Conservation (phyloP, 2,329 filamentous ascomycete genomes). For the Neocatenulostroma microsporum region DNA sequence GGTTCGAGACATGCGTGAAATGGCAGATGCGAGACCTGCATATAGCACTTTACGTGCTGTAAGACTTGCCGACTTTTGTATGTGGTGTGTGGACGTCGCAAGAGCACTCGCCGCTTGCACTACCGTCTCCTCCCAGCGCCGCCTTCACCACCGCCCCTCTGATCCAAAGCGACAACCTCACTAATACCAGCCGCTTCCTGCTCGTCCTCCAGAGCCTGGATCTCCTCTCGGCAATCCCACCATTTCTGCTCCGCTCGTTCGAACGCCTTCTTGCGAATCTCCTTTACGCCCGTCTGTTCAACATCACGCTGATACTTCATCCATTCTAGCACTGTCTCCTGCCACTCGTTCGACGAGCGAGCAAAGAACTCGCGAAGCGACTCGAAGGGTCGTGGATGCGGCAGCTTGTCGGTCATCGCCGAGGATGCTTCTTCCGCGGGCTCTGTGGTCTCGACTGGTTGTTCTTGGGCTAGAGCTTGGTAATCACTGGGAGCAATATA, state of each 20-base stretch:
- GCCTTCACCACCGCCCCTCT: constrained; percentile 10
- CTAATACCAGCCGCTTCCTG: constrained; percentile 92
- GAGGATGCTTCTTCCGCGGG: constrained; percentile 26
- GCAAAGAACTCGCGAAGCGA: constrained; percentile 85
- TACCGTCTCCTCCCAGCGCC: constrained; percentile 7
- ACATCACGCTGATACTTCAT: constrained; percentile 61
- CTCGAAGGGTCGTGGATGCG: constrained; percentile 77
- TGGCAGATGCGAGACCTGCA: too few species aligned
- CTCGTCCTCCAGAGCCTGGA: constrained; percentile 84
- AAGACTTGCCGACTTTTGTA: too few species aligned
- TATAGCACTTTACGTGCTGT: too few species aligned
- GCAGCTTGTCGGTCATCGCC: constrained; percentile 63
- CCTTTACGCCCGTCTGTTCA: constrained; percentile 70
- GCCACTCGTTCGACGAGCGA: constrained; percentile 82
- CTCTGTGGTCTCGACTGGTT: constrained; percentile 12
- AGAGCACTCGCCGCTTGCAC: too few species aligned
- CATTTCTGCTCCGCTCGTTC: constrained; percentile 90
- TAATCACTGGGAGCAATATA: constrained; percentile 9
- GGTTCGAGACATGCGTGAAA: too few species aligned
- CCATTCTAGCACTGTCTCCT: constrained; percentile 71
- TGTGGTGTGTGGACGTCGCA: too few species aligned
- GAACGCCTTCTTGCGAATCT: constrained; percentile 86
- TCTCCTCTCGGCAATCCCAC: constrained; percentile 97
- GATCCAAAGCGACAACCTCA: constrained; percentile 46
- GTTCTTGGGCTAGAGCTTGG: constrained; percentile 9